Percentiles rank a stretch among this genome's conserved stretches.
These are phyloP conservation scores for Halteria grandinella DNA, from an alignment of 73 alveolate genomes.

Conservation along the genomic window DNA sequence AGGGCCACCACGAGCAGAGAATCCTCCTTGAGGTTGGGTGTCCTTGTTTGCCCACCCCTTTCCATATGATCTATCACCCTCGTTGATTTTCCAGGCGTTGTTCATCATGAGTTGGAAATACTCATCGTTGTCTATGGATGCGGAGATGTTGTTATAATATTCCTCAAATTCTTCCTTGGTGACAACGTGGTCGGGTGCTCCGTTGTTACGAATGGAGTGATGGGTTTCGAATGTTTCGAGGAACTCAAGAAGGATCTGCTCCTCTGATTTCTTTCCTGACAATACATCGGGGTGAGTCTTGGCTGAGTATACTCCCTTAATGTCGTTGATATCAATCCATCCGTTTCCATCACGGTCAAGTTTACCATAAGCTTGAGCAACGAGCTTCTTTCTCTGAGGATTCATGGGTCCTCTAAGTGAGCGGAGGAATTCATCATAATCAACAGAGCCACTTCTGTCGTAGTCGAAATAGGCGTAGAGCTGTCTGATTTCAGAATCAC, in stretches of 20 bases:
- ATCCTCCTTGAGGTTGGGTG: not conserved
- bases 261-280: constrained; percentile 76
- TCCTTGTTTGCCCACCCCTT: constrained; percentile 57
- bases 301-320: constrained; percentile 69
- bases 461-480: constrained; percentile 68
- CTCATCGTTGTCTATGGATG: constrained; percentile 69
- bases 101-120: constrained; percentile 78
- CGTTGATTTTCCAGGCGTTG: constrained; percentile 73
- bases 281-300: constrained; percentile 80
- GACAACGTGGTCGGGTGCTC: constrained; percentile 67
- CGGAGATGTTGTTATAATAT: constrained; percentile 67
- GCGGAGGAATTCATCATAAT: constrained; percentile 79
- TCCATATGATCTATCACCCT: constrained; percentile 40
- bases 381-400: constrained; percentile 70
- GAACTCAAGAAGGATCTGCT: constrained; percentile 75
- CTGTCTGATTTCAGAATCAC: constrained; percentile 61
- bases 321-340: constrained; percentile 67
- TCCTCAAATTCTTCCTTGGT: constrained; percentile 70
- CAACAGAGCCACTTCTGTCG: constrained; percentile 68
- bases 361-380: constrained; percentile 68
- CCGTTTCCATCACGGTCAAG: constrained; percentile 77
- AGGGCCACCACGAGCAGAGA: too few relatives aligned
- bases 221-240: constrained; percentile 80
- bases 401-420: constrained; percentile 79
- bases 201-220: constrained; percentile 55